Percentiles rank a stretch among this genome's conserved stretches.
These are phyloP conservation scores for Melianthus villosus DNA, from an alignment of 441 rosid genomes.

Conservation along the genomic window DNA sequence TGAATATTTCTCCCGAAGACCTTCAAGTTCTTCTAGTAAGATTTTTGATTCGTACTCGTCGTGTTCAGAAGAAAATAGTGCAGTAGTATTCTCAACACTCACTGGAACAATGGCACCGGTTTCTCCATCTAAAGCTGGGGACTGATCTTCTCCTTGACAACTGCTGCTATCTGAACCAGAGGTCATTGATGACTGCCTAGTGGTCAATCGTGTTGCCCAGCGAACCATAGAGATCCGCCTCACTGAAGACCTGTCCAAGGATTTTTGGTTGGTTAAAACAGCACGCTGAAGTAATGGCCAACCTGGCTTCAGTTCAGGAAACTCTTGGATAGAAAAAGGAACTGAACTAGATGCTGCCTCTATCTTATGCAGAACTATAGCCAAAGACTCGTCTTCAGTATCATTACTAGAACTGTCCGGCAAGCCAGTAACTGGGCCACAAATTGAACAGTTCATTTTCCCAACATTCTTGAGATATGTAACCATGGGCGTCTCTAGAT, in stretches of 20 bases:
- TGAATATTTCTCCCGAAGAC: conserved; percentile 42
- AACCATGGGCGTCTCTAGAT: conserved; percentile 24
- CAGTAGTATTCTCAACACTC: conserved; percentile 2
- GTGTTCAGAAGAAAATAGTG: conserved; percentile 19
- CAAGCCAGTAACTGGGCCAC: conserved; percentile 23
- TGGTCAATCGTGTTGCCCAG: conserved; percentile 48
- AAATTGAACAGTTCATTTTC: conserved; percentile 35
- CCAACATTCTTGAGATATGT: conserved; percentile 16
- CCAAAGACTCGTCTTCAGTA: conserved; percentile 20
- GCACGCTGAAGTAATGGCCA: conserved; percentile 51
- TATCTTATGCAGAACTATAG: conserved; percentile 30
- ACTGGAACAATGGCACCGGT: conserved; percentile 40
- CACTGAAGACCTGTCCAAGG: conserved; percentile 17
- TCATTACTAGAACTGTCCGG: conserved; percentile 9
- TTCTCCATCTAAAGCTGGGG: conserved; percentile 24
- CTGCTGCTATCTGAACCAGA: conserved; percentile 12
- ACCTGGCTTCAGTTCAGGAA: conserved; percentile 39
- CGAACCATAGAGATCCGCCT: conserved; percentile 53
- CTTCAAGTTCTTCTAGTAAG: conserved; percentile 30
- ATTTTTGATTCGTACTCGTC: conserved; percentile 18
- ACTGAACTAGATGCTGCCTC: conserved; percentile 20
- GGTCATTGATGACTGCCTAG: conserved; percentile 17
- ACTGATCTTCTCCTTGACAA: conserved; percentile 4
- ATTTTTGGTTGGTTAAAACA: conserved; percentile 13
- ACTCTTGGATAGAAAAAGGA: conserved; percentile 20